Evolutionary conservation across 116 monocot genomes (phyloP), one percentile per base, ranked within the genome.

Genomic region (Posidonia oceanica): DNA sequence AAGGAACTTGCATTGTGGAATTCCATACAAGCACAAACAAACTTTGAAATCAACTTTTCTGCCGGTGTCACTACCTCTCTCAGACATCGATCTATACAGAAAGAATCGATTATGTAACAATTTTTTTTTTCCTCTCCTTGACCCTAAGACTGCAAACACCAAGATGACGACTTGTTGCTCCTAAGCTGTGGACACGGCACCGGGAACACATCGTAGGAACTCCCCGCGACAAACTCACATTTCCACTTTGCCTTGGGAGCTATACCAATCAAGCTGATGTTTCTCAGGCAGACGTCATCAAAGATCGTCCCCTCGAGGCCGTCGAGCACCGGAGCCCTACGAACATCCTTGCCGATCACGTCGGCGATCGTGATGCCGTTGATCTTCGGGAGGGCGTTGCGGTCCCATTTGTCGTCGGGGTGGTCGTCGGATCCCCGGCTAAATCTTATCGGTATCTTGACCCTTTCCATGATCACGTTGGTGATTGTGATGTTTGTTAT

Each of bases 341-440:
- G 67, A 12, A 82, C 48, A 7, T 78, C 75, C 14, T 74, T 67
- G 16, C 91, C 87, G 4, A 83, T 51, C 1, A 96, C 72, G 61
- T 96, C 71, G 18, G 77, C 80, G 13, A 96, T 71, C 41, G 36
- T 63, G 14, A 96, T 54, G 15, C 78, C 75, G n/a, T 63, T 61
- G 37, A 96, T 76, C 39, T 53, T 79, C 1, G 96, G 96, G 44
- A 97, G 71, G 0, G 91, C 96, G 14, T 76, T 83, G 37, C 68
- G 80, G 51, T 97, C 85, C 78, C 85, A 97, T 0, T 29, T 71
- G 2, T 80, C 69, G 51, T 97, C 89, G 0, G 96, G 87, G 65
- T 97, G 96, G 51, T 97, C 96, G 22, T 91, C 61, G 3, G 96
- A 64, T 2, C 96, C 96, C 18, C 81, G 54, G 65, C 91, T 97